Evolutionary conservation across 2,329 filamentous ascomycete genomes (phyloP).

Genomic region (Botrytis fragariae): DNA sequence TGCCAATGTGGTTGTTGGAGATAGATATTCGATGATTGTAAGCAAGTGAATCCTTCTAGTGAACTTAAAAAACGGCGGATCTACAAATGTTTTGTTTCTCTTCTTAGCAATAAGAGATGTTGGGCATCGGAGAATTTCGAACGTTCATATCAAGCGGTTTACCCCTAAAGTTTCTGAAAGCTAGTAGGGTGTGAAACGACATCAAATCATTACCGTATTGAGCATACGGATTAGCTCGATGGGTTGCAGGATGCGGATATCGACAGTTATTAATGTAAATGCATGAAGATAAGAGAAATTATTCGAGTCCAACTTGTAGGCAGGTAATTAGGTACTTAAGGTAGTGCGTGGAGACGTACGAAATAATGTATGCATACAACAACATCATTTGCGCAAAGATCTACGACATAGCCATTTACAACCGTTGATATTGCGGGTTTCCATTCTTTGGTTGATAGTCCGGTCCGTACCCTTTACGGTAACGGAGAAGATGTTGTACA

Average conservation of each 20-base stretch:
- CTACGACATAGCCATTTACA: neutral
- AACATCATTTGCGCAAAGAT: neutral
- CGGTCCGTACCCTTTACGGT: neutral
- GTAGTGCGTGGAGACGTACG: neutral
- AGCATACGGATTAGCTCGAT: neutral
- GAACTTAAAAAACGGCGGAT: conserved; percentile 1
- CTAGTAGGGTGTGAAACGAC: neutral
- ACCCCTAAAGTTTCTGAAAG: neutral
- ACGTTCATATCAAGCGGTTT: neutral
- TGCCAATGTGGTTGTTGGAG: neutral
- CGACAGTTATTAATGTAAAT: neutral
- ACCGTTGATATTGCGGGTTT: neutral
- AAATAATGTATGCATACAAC: neutral
- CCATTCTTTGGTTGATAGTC: neutral
- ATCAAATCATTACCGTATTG: neutral
- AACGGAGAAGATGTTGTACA: neutral
- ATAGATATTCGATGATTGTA: neutral
- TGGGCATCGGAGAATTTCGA: conserved; percentile 4
- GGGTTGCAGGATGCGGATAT: neutral
- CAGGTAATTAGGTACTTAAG: neutral
- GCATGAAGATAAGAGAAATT: conserved; percentile 9
- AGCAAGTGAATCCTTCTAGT: conserved; percentile 2
- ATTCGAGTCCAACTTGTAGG: conserved; percentile 4
- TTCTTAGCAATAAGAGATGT: neutral
- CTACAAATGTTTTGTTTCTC: neutral